Evolutionary conservation across 441 rosid species (phyloP).

Genomic region (Capsella rubella): DNA sequence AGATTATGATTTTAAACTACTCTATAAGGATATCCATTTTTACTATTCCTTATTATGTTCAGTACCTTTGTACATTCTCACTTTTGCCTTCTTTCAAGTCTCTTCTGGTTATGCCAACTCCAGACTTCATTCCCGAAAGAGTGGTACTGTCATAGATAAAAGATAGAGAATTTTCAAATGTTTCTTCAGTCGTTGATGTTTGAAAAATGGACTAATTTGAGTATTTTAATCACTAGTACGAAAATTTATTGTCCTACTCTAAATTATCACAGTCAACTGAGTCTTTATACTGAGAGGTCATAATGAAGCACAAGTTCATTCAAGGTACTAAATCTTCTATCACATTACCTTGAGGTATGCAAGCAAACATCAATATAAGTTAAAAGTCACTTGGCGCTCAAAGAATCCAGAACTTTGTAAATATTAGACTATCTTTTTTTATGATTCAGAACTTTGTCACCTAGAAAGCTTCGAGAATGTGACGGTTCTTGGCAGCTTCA

Average conservation of each 20-base stretch:
- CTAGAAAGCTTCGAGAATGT: constrained; percentile 41
- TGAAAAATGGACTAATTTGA: background rate
- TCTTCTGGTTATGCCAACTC: too few species aligned
- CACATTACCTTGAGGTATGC: constrained; percentile 85
- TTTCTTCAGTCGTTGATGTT: background rate
- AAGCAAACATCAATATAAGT: background rate
- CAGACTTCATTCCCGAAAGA: too few species aligned
- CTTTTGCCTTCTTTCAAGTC: too few species aligned
- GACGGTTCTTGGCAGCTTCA: constrained; percentile 89
- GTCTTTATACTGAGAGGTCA: background rate
- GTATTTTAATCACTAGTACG: constrained; percentile 7
- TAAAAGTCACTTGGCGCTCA: too few species aligned
- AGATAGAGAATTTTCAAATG: background rate
- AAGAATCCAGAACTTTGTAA: too few species aligned
- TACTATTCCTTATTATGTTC: background rate
- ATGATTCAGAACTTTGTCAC: too few species aligned
- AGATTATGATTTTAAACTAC: constrained; percentile 11
- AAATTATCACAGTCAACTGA: background rate
- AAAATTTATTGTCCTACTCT: background rate
- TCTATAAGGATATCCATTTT: background rate
- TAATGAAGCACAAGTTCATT: constrained; percentile 33
- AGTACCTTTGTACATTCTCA: background rate
- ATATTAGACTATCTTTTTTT: too few species aligned
- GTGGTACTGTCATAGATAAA: background rate
- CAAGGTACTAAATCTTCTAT: constrained; percentile 82